Evolutionary conservation across 306 rosid species (phyloP), one percentile per base, ranked within the genome.

Genomic region (Cicer judaicum): DNA sequence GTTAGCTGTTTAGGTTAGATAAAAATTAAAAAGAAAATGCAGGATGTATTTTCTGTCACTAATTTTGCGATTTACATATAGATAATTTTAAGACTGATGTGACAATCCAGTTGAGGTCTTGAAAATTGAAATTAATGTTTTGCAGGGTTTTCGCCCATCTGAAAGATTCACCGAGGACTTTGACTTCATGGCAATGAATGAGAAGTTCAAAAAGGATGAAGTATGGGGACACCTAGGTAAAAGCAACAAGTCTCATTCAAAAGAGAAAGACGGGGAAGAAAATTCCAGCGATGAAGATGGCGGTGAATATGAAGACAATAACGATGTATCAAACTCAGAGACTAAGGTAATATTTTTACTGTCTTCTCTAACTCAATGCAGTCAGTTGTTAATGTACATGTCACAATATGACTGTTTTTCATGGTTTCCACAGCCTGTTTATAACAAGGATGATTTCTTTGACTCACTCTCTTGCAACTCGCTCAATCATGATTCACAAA

Each of bases 101-200:
- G 50, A 55, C 2, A 19, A 16, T 49, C 63, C 53, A 42, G 63
- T 66, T 67, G 11, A 43, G 60, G 72, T 66, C 3, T 24, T 71
- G 40, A 59, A 65, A 76, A 7, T 63, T 53, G 41, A 48, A 63
- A 36, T 24, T 44, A 2, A 61, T 80, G 55, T 16, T 60, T 54
- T 72, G 78, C 82, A 86, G 87, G 79, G 85, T 72, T 39, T 70
- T 11, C 82, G 82, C 36, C 81, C 87, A 34, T 74, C 80, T 38
- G 71, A 76, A 52, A 84, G 49, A 52, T 86, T 86, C 54, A 81
- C 87, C 1, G 86, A 86, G 78, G 90, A 86, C 46, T 86, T 86
- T 81, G 90, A 86, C 75, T 86, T 86, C 80, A 83, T 53, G 55
- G 87, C 90, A 36, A 86, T 86, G 90, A 86, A 86, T 78, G 90